phyloP scores from a whole-genome alignment of 768 basidiomycete species.

The Sutorius australiensis region DNA sequence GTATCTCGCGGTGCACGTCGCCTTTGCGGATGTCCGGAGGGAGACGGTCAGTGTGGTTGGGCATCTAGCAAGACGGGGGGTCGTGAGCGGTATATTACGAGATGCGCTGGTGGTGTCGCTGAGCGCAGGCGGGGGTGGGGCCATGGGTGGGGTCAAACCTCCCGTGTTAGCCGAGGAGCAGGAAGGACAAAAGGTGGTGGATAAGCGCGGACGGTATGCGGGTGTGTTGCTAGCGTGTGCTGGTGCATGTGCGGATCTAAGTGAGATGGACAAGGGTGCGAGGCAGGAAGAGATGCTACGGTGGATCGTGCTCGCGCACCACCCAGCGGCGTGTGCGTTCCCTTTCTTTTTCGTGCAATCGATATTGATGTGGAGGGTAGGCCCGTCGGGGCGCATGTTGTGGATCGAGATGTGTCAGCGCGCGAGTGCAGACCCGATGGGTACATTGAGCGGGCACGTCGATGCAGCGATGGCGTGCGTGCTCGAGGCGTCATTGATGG shows the following conservation, averaged over 20 bases:
- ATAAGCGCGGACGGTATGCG: slow-evolving; percentile 51
- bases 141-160: slow-evolving; percentile 26
- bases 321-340: slow-evolving; percentile 55
- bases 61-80: too few relatives aligned
- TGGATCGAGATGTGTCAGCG: slow-evolving; percentile 86
- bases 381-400: slow-evolving; percentile 13
- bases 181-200: slow-evolving; percentile 37
- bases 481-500: slow-evolving; percentile 42
- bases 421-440: slow-evolving; percentile 62
- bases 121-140: background rate
- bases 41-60: slow-evolving; percentile 41
- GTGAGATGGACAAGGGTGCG: slow-evolving; percentile 37
- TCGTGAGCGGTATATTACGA: slow-evolving; percentile 38
- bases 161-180: slow-evolving; percentile 31
- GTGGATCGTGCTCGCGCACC: slow-evolving; percentile 68
- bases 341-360: background rate
- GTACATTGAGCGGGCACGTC: slow-evolving; percentile 48
- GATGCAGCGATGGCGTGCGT: slow-evolving; percentile 49
- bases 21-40: slow-evolving; percentile 51
- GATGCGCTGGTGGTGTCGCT: slow-evolving; percentile 55
- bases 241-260: slow-evolving; percentile 33
- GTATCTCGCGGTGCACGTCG: slow-evolving; percentile 61
- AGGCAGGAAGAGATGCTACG: slow-evolving; percentile 50
- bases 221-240: slow-evolving; percentile 51
- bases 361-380: slow-evolving; percentile 9